Evolutionary conservation across 495 filamentous ascomycete species (phyloP), one percentile per base, ranked within the genome.

Genomic region (Aspergillus bridgeri): DNA sequence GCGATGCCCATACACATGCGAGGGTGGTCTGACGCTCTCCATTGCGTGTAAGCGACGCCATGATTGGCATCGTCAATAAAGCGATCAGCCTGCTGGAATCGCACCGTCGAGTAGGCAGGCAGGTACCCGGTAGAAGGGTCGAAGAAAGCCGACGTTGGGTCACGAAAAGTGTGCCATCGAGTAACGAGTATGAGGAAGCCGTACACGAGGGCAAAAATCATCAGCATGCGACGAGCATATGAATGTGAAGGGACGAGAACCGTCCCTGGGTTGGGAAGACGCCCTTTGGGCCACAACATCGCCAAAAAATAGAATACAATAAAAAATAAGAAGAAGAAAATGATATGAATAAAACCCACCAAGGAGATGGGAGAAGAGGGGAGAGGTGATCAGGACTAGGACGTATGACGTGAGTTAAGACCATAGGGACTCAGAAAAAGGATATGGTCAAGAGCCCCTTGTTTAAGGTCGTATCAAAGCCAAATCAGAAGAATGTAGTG

Each of bases 131-230:
- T 53, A 15, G 54, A 48, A 25, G 64, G 60, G 48, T 72, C 62
- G 58, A 75, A 75, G 56, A 75, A 75, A 38, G 60, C 48, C 17
- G 71, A 74, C 11, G 69, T 70, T 2, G 73, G 73, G 51, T 75
- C 73, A 29, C 65, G 69, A 47, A 48, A 65, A 47, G 59, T 68
- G 45, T 52, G 25, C 23, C 20, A 42, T 44, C 56, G 47, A 29
- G 33, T 38, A 15, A 38, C 13, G 11, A 38, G 13, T 3, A 38
- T 38, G 11, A 38, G 33, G 33, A 38, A 38, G 5, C 7, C 13
- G 13, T 38, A 38, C 3, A 38, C 33, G 11, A 38, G 33, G 3
- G 33, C 33, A 38, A 38, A 38, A 11, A 15, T 38, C 33, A 38
- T 4, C 9, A 38, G 33, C 33, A 38, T 38, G 33, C 33, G 33